phyloP scores from a whole-genome alignment of 768 basidiomycete species.

The Auricularia auricula-judae region DNA sequence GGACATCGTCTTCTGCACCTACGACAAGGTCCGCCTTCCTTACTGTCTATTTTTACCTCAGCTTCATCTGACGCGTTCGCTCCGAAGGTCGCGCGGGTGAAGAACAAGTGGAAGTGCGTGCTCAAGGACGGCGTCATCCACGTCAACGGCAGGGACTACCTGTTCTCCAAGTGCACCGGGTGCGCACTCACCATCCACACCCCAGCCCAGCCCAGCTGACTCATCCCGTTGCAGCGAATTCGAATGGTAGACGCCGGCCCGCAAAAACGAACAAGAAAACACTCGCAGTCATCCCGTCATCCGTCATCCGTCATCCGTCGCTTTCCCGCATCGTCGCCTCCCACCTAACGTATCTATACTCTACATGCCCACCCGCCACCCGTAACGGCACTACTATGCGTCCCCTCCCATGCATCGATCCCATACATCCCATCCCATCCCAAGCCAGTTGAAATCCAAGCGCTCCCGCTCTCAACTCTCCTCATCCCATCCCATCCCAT shows the following conservation, averaged over 20 bases:
- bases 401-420: no score
- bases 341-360: no score
- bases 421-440: no score
- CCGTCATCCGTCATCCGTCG: no score
- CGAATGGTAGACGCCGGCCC: neutral
- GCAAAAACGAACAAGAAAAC: no score
- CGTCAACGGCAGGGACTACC: constrained; percentile 92
- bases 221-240: neutral
- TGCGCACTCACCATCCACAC: constrained; percentile 26
- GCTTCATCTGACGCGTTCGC: neutral
- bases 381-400: no score
- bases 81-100: constrained; percentile 87
- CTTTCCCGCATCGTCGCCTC: no score
- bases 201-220: neutral
- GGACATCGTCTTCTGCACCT: constrained; percentile 96
- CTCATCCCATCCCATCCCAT: no score
- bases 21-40: constrained; percentile 72
- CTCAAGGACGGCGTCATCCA: constrained; percentile 97
- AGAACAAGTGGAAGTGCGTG: constrained; percentile 99
- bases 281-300: no score
- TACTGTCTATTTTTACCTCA: constrained; percentile 1
- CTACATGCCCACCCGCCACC: no score
- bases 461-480: no score
- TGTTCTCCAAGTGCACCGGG: constrained; percentile 96
- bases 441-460: no score